Base-by-base conservation (phyloP, 306 rosid species). In the Malus orientalis region DNA sequence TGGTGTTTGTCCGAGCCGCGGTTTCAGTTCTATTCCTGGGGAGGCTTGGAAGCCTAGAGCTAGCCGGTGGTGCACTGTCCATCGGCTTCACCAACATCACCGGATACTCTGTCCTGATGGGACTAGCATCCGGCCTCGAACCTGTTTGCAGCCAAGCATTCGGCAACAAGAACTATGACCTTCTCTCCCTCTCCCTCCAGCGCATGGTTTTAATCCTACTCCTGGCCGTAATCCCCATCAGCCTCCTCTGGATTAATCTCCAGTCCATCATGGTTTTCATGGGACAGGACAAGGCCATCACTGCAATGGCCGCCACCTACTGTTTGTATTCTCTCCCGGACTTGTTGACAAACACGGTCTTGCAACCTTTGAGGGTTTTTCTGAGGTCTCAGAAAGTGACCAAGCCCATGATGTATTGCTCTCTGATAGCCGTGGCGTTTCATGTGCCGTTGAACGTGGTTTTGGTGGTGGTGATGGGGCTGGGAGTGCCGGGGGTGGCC, bases 1-100 rank as follows among this genome's bases (percentile, higher is more conserved):
- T 92, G 20, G 97, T 87, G 3, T 95, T 92, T 36, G 78, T 92
- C 11, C 75, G 99, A 64, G 91, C 90, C 0, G 91, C 86, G 3
- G 97, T 95, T 8, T 92, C 99, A 0, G 96, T 95, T 12, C 62
- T 92, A 8, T 92, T 95, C 63, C 79, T 95, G 18, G 97, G 99
- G 10, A 78, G 91, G 5, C 92, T 92, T 0, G 99, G 99, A 1
- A 87, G 95, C 64, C 74, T 95, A 23, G 97, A 95, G 83, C 91
- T 95, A n/a, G 99, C 99, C 2, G 99, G 99, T 11, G 97, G 97
- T 11, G 97, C 99, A 27, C 97, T 95, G 3, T 91, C 99, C 4
- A 85, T 92, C 20, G 99, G 97, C 4, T 95, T 95, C 87, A 95
- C 99, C 32, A 95, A 95, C 88, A 95, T 95, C 72, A 95, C 99